Conservation (phyloP, 805 yeast genomes). For the Ogataea neopini region DNA sequence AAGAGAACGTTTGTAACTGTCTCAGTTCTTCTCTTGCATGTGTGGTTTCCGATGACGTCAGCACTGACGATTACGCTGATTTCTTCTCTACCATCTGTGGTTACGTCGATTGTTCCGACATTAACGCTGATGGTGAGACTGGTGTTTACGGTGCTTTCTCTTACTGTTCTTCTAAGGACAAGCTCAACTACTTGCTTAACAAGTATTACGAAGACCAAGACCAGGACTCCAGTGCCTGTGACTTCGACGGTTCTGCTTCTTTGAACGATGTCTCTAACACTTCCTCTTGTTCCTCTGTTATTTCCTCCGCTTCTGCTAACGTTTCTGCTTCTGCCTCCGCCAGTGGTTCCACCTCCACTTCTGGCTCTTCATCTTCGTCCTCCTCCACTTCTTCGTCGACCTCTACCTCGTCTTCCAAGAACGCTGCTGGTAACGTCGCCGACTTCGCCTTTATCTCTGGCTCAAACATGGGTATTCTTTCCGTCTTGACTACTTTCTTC, state of each 20-base stretch:
- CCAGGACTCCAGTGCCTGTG: conserved; percentile 55
- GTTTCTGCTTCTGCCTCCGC: conserved; percentile 26
- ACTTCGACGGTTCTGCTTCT: conserved; percentile 71
- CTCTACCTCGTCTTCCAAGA: conserved; percentile 28
- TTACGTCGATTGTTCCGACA: conserved; percentile 58
- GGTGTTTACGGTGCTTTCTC: conserved; percentile 77
- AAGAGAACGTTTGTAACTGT: conserved; percentile 66
- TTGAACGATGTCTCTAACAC: conserved; percentile 39
- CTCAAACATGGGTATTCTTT: conserved; percentile 35
- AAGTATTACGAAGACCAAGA: conserved; percentile 55
- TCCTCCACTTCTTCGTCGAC: conserved; percentile 27
- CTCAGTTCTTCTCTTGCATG: conserved; percentile 54
- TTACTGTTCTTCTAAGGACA: conserved; percentile 69
- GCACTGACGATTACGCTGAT: conserved; percentile 55
- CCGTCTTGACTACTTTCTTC: conserved; percentile 39
- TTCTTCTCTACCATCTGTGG: conserved; percentile 62
- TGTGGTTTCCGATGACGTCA: conserved; percentile 55
- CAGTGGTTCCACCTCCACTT: conserved; percentile 19
- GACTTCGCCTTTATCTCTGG: conserved; percentile 17
- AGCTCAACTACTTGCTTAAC: conserved; percentile 67
- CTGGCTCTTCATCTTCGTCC: conserved; percentile 23
- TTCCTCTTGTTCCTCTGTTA: conserved; percentile 5
- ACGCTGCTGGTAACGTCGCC: conserved; percentile 31
- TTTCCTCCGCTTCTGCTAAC: conserved; percentile 27
- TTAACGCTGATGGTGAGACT: conserved; percentile 56